Evolutionary conservation across 495 filamentous ascomycete genomes (phyloP).

Genomic region (Tuber calosporum): DNA sequence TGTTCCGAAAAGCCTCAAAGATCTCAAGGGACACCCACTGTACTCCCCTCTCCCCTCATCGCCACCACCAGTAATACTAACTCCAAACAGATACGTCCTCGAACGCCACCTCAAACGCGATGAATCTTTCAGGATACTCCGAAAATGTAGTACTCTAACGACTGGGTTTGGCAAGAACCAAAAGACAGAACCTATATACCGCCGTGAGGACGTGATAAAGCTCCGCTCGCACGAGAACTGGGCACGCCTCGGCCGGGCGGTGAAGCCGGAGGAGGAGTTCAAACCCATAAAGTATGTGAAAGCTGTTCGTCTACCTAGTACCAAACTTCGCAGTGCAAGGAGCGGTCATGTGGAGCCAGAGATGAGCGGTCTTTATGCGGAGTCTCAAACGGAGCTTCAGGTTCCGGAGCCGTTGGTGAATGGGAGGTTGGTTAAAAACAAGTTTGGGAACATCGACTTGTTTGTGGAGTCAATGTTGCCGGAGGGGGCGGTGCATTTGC

Average conservation of each 20-base stretch:
- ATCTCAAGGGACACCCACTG: constrained; percentile 88
- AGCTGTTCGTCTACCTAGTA: constrained; percentile 13
- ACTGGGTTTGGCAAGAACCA: constrained; percentile 57
- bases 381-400: constrained; percentile 70
- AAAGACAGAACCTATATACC: constrained; percentile 60
- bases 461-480: constrained; percentile 93
- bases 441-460: constrained; percentile 80
- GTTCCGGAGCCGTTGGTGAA: constrained; percentile 63
- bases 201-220: constrained; percentile 67
- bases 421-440: constrained; percentile 75
- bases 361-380: constrained; percentile 59
- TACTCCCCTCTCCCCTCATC: constrained; percentile 45
- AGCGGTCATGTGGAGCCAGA: constrained; percentile 44
- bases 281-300: constrained; percentile 34
- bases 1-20: constrained; percentile 80
- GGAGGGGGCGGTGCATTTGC: constrained; percentile 65
- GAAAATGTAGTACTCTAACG: constrained; percentile 67
- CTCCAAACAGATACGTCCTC: constrained; percentile 50
- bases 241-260: constrained; percentile 67
- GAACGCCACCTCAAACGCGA: constrained; percentile 79
- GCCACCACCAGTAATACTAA: constrained; percentile 4
- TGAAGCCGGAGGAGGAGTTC: constrained; percentile 23
- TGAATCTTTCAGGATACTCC: constrained; percentile 67
- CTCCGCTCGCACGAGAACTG: constrained; percentile 73
- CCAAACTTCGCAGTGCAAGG: constrained; percentile 43